Percentiles rank a stretch among this genome's conserved stretches.
Evolutionary conservation across 441 rosid species (phyloP).

Genomic region (Populus hybrid): DNA sequence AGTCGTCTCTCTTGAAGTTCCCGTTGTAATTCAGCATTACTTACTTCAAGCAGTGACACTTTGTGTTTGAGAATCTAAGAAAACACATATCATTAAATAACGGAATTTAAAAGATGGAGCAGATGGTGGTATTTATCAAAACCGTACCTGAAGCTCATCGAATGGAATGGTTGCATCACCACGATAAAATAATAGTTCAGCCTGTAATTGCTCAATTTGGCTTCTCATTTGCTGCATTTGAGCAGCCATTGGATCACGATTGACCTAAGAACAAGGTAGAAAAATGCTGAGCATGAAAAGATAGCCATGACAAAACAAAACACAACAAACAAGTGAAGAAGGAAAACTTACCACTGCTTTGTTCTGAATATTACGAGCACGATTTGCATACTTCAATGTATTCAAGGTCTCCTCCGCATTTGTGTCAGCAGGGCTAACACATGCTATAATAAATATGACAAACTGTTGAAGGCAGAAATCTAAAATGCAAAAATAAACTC

Average conservation of each 20-base stretch:
- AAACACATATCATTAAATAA: conserved; percentile 17
- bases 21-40: conserved; percentile 71
- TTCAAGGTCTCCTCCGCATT: conserved; percentile 95
- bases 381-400: conserved; percentile 93
- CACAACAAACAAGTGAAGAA: neutral
- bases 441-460: conserved; percentile 43
- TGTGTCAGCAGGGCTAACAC: conserved; percentile 98
- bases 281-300: conserved; percentile 2
- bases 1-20: conserved; percentile 71
- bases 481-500: neutral
- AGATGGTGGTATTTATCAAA: conserved; percentile 1
- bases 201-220: conserved; percentile 90
- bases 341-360: conserved; percentile 75
- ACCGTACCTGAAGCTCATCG: conserved; percentile 85
- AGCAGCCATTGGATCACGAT: conserved; percentile 85
- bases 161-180: conserved; percentile 61
- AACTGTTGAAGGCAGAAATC: neutral
- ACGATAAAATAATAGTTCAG: conserved; percentile 76
- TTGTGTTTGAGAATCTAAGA: conserved; percentile 83
- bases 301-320: neutral
- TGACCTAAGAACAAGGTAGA: conserved; percentile 45
- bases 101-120: conserved; percentile 11
- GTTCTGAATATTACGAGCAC: conserved; percentile 96
- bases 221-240: conserved; percentile 87
- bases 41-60: conserved; percentile 79